Percentiles rank a stretch among this genome's conserved stretches.
These are phyloP conservation scores for Vitis hybrid DNA, from an alignment of 177 flowering plant species.

Conservation along the genomic window DNA sequence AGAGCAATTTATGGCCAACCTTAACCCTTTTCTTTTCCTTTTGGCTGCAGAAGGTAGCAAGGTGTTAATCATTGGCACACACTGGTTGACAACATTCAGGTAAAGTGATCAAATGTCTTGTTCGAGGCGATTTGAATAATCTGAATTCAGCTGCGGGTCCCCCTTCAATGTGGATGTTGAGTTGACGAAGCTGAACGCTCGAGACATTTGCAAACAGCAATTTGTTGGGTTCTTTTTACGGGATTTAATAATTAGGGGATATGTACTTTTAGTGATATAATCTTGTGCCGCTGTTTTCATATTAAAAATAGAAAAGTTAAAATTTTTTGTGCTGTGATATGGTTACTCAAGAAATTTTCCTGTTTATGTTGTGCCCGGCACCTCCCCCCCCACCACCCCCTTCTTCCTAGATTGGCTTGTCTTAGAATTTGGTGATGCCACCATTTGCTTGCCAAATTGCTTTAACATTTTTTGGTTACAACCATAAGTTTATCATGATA, in stretches of 20 bases:
- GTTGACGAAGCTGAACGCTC: neutral
- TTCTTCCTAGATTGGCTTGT: no score
- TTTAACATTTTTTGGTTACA: no score
- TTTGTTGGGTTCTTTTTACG: neutral
- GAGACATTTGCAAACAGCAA: neutral
- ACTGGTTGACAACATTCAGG: neutral
- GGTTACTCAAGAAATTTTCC: no score
- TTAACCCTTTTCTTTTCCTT: neutral
- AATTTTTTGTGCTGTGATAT: no score
- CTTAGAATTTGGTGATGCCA: no score
- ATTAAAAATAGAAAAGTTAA: no score
- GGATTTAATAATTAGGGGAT: slow-evolving; percentile 8
- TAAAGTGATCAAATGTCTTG: neutral
- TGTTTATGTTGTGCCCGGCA: no score
- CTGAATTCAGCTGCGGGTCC: neutral
- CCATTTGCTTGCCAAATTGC: no score
- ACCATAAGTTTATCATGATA: no score
- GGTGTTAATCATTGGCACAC: neutral
- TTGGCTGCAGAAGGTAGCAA: neutral
- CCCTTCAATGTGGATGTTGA: neutral
- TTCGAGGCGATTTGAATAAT: neutral
- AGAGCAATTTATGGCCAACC: neutral
- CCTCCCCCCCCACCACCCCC: no score
- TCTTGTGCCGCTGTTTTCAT: neutral
- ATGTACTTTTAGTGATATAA: slow-evolving; percentile 9